Evolutionary conservation across 495 filamentous ascomycete species (phyloP).

Genomic region (Baudoinia panamericana): DNA sequence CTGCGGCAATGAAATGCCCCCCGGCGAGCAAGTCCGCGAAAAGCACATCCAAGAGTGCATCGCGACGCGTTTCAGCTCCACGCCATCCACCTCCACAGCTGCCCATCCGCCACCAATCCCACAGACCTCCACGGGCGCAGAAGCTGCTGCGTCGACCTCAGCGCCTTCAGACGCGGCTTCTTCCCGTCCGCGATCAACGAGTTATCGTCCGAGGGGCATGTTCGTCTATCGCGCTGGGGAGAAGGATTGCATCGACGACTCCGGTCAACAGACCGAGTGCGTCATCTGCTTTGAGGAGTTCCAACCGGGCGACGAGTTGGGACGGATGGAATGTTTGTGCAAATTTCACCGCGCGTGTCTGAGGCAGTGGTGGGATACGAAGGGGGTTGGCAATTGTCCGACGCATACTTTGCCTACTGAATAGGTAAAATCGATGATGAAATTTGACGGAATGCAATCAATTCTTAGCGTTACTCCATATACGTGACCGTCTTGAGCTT

Average conservation of each 20-base stretch:
- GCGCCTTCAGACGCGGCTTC: background rate
- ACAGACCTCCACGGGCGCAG: slow-evolving; percentile 1
- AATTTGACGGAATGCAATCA: background rate
- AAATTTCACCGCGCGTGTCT: slow-evolving; percentile 61
- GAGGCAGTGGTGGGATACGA: slow-evolving; percentile 30
- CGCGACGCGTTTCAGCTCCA: slow-evolving; percentile 31
- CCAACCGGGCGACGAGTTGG: slow-evolving; percentile 68
- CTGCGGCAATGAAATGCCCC: slow-evolving; percentile 64
- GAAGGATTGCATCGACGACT: slow-evolving; percentile 74
- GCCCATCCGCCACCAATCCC: background rate
- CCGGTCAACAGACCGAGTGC: slow-evolving; percentile 53
- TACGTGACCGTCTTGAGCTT: slow-evolving; percentile 77
- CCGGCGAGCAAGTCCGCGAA: slow-evolving; percentile 54
- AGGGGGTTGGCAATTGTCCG: slow-evolving; percentile 30
- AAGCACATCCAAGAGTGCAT: slow-evolving; percentile 71
- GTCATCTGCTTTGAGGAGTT: slow-evolving; percentile 96
- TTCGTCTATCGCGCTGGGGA: slow-evolving; percentile 70
- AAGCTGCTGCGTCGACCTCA: background rate
- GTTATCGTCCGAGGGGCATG: slow-evolving; percentile 23
- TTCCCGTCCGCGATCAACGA: slow-evolving; percentile 4
- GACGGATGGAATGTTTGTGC: slow-evolving; percentile 79
- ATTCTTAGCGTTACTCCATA: slow-evolving; percentile 22
- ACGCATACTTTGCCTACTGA: slow-evolving; percentile 32
- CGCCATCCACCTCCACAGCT: slow-evolving; percentile 13
- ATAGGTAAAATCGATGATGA: slow-evolving; percentile 12